These are phyloP conservation scores for Nicotiana undulata DNA, from an alignment of 257 asterid species.

Conservation along the genomic window DNA sequence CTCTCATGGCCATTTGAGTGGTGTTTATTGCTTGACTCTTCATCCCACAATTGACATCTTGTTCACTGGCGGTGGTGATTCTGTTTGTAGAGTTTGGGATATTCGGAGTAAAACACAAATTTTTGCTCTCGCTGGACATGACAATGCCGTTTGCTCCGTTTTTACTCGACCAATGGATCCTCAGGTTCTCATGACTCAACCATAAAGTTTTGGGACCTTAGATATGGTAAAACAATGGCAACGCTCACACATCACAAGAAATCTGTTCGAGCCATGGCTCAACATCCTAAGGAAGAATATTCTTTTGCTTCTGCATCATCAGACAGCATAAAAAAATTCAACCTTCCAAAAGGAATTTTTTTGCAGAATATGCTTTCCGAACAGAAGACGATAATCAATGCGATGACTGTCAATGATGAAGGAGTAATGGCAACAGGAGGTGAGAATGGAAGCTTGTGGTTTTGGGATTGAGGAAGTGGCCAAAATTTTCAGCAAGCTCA, in stretches of 20 bases:
- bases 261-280: not conserved
- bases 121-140: slow-evolving; percentile 75
- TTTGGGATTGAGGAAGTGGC: slow-evolving; percentile 95
- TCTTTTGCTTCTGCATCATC: slow-evolving; percentile 89
- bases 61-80: slow-evolving; percentile 83
- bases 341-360: slow-evolving; percentile 81
- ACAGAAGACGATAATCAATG: slow-evolving; percentile 79
- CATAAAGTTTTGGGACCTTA: slow-evolving; percentile 82
- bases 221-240: slow-evolving; percentile 35
- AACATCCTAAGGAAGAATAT: slow-evolving; percentile 7
- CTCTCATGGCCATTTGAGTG: slow-evolving; percentile 89
- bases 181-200: slow-evolving; percentile 92
- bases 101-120: slow-evolving; percentile 86
- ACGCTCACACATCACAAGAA: not conserved
- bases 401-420: slow-evolving; percentile 81
- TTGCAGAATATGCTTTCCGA: slow-evolving; percentile 88
- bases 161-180: slow-evolving; percentile 84
- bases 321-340: slow-evolving; percentile 68
- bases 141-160: slow-evolving; percentile 82
- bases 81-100: slow-evolving; percentile 94
- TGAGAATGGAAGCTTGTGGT: slow-evolving; percentile 95
- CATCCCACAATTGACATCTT: slow-evolving; percentile 83
- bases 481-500: slow-evolving; percentile 87
- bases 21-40: slow-evolving; percentile 78
- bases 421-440: slow-evolving; percentile 91